A percentile compares a stretch with the other conserved stretches of the same genome.
Conservation (phyloP, 2,329 filamentous ascomycete species). For the Neopestalotiopsis clavispora region DNA sequence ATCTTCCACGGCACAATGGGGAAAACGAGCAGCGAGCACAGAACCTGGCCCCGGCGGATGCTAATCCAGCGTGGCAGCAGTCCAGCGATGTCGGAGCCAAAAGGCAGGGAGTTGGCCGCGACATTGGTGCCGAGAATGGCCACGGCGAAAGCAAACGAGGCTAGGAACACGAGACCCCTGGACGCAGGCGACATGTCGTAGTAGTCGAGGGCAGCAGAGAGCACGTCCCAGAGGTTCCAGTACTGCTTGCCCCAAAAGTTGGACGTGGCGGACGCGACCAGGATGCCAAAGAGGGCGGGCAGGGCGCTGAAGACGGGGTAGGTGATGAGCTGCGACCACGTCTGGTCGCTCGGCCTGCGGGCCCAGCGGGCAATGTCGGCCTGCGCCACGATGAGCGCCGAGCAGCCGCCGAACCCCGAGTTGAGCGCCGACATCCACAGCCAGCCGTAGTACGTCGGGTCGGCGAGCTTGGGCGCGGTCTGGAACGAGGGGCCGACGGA, state of each 20-base stretch:
- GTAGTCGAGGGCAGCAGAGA: background rate
- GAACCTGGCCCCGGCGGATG: constrained; percentile 46
- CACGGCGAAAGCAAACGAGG: constrained; percentile 30
- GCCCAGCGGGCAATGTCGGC: constrained; percentile 5
- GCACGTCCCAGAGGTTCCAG: constrained; percentile 10
- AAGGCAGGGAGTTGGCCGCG: constrained; percentile 44
- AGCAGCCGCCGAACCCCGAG: constrained; percentile 5
- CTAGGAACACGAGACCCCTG: constrained; percentile 41
- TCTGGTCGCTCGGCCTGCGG: background rate
- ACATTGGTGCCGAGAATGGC: constrained; percentile 49
- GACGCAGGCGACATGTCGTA: constrained; percentile 29
- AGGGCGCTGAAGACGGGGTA: background rate
- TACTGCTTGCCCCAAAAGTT: constrained; percentile 1
- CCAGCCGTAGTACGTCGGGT: constrained; percentile 6
- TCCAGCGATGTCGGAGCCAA: constrained; percentile 45
- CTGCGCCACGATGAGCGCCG: background rate
- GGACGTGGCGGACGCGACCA: background rate
- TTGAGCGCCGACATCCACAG: constrained; percentile 7
- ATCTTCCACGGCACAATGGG: constrained; percentile 47
- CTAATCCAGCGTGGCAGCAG: constrained; percentile 47
- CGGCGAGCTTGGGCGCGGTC: background rate
- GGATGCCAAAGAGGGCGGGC: constrained; percentile 2
- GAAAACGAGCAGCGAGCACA: constrained; percentile 42
- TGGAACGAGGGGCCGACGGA: constrained; percentile 2
- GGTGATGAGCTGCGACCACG: background rate